Evolutionary conservation across 208 protist species (phyloP).

Genomic region (Leishmania amazonensis): DNA sequence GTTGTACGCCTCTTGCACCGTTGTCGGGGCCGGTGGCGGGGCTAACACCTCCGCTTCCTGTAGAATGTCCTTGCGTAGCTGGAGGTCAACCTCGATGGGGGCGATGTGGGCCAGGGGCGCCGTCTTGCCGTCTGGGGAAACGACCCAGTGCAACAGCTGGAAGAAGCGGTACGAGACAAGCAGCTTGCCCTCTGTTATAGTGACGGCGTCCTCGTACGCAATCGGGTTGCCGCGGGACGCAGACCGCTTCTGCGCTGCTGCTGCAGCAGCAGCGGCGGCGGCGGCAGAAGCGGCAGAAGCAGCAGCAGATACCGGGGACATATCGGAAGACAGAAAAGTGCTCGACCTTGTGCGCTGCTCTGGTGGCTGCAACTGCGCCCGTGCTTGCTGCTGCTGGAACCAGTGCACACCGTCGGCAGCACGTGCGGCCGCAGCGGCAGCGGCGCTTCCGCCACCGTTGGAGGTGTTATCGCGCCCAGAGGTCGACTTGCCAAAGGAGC

Average conservation of each 20-base stretch:
- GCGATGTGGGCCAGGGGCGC: constrained; percentile 41
- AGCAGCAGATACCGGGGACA: neutral
- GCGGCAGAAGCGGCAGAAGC: neutral
- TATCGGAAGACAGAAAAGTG: neutral
- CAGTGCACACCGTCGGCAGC: constrained; percentile 19
- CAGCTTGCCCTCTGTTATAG: constrained; percentile 61
- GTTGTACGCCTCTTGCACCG: constrained; percentile 49
- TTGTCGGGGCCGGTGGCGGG: constrained; percentile 49
- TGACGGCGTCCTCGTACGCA: constrained; percentile 47
- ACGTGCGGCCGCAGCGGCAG: neutral
- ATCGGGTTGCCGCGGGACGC: neutral
- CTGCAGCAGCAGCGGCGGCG: neutral
- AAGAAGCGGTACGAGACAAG: constrained; percentile 67
- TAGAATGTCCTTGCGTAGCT: constrained; percentile 81
- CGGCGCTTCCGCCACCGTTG: neutral
- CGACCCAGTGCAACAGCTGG: constrained; percentile 57
- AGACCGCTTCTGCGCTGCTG: neutral
- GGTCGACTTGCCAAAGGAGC: neutral
- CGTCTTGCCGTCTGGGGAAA: neutral
- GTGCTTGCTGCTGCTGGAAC: constrained; percentile 16
- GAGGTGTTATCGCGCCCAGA: neutral
- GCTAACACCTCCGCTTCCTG: constrained; percentile 77
- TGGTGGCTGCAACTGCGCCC: constrained; percentile 2
- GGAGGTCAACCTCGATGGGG: constrained; percentile 52
- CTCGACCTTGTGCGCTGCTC: neutral